phyloP scores from a whole-genome alignment of 768 basidiomycete genomes.

The Termitomyces sp. region DNA sequence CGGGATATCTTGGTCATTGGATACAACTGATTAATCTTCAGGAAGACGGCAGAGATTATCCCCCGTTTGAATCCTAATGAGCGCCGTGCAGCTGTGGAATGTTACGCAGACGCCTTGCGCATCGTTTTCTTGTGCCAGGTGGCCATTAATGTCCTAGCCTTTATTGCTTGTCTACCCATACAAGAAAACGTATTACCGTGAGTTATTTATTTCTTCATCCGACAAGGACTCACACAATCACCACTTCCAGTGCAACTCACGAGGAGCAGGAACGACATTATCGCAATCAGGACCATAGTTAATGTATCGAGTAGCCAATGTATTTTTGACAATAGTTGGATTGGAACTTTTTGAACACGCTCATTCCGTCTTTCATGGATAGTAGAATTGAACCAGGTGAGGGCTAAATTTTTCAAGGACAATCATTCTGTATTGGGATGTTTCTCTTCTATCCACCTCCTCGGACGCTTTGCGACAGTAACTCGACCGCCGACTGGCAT shows the following conservation, averaged over 20 bases:
- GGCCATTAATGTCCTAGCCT: slow-evolving; percentile 57
- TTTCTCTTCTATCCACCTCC: slow-evolving; percentile 82
- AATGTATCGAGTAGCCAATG: slow-evolving; percentile 20
- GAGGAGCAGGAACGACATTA: slow-evolving; percentile 58
- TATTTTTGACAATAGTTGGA: slow-evolving; percentile 12
- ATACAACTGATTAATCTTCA: slow-evolving; percentile 19
- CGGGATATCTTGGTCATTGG: slow-evolving; percentile 2
- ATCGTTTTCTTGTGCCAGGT: slow-evolving; percentile 80
- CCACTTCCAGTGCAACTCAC: slow-evolving; percentile 45
- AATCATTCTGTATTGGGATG: slow-evolving; percentile 26
- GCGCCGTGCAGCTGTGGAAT: slow-evolving; percentile 59
- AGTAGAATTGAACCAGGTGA: background rate
- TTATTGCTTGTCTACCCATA: slow-evolving; percentile 69
- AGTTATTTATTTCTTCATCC: slow-evolving; percentile 13
- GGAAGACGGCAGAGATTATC: slow-evolving; percentile 71
- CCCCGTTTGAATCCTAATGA: slow-evolving; percentile 50
- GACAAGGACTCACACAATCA: background rate
- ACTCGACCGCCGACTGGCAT: slow-evolving; percentile 29
- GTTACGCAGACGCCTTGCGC: slow-evolving; percentile 75
- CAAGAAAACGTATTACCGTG: slow-evolving; percentile 67
- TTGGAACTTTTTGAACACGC: background rate
- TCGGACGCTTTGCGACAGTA: slow-evolving; percentile 53
- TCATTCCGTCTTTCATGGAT: background rate
- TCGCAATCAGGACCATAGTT: slow-evolving; percentile 31
- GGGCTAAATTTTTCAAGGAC: background rate